phyloP scores from a whole-genome alignment of 2,329 filamentous ascomycete species.

The Aaosphaeria pasadenensis region DNA sequence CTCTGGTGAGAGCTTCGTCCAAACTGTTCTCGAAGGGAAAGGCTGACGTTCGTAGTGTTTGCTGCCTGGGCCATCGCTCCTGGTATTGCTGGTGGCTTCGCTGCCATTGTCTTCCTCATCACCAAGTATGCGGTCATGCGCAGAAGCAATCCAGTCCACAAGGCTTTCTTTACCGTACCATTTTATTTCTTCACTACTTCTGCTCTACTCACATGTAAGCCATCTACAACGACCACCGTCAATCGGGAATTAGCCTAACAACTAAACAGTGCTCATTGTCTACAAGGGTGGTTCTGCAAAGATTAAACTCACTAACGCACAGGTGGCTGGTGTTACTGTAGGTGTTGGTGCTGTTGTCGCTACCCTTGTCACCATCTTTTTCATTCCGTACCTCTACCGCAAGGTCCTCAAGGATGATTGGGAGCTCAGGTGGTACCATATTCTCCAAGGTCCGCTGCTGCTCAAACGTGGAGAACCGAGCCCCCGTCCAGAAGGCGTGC shows the following conservation, averaged over 20 bases:
- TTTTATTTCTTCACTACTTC: conserved; percentile 58
- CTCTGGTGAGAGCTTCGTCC: conserved; percentile 4
- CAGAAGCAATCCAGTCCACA: conserved; percentile 52
- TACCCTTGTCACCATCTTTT: conserved; percentile 51
- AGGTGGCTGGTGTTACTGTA: conserved; percentile 55
- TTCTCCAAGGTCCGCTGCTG: conserved; percentile 54
- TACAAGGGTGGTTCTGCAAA: conserved; percentile 44
- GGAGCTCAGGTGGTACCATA: conserved; percentile 55
- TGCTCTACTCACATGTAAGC: conserved; percentile 50
- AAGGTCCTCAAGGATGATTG: conserved; percentile 60
- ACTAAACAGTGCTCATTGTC: too few species aligned
- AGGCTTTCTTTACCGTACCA: conserved; percentile 53
- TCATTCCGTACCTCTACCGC: conserved; percentile 59
- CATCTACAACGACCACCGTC: too few species aligned
- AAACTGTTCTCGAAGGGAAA: neutral
- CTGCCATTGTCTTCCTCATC: conserved; percentile 53
- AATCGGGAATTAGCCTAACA: too few species aligned
- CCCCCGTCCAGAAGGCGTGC: conserved; percentile 39
- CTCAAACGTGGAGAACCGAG: conserved; percentile 40
- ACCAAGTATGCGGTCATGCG: conserved; percentile 58
- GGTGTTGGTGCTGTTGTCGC: conserved; percentile 51
- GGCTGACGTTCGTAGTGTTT: conserved; percentile 44
- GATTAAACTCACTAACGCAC: conserved; percentile 48
- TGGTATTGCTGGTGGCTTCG: conserved; percentile 53
- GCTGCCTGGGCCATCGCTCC: conserved; percentile 62